phyloP scores from a whole-genome alignment of 2,329 filamentous ascomycete genomes.

The Claviceps purpurea region DNA sequence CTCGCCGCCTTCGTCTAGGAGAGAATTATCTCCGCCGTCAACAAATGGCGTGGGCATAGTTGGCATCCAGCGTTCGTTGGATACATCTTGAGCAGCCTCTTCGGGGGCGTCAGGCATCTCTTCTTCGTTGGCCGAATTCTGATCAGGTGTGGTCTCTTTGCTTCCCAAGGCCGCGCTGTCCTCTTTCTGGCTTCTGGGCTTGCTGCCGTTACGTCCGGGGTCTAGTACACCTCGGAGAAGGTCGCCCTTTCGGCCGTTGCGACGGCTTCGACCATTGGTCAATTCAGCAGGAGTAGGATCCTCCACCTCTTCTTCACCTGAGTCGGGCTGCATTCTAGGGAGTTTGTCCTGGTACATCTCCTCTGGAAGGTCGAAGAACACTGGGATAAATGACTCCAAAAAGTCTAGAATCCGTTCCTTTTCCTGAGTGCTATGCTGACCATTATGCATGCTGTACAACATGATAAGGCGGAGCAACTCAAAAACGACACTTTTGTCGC shows the following conservation, averaged over 20 bases:
- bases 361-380: constrained; percentile 63
- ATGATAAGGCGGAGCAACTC: constrained; percentile 50
- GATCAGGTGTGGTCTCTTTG: constrained; percentile 80
- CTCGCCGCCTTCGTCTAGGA: constrained; percentile 45
- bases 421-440: constrained; percentile 57
- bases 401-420: constrained; percentile 63
- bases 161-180: constrained; percentile 66
- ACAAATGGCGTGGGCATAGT: constrained; percentile 43
- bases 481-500: constrained; percentile 54
- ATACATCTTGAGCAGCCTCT: constrained; percentile 47
- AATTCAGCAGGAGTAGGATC: constrained; percentile 59
- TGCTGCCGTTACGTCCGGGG: constrained; percentile 56
- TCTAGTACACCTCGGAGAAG: constrained; percentile 80
- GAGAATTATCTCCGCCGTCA: constrained; percentile 36
- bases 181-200: constrained; percentile 60
- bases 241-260: constrained; percentile 64
- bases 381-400: constrained; percentile 60
- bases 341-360: constrained; percentile 55
- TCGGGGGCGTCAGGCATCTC: constrained; percentile 53
- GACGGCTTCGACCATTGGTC: constrained; percentile 53
- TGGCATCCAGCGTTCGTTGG: constrained; percentile 53
- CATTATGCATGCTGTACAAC: constrained; percentile 52
- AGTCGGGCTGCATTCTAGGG: constrained; percentile 54
- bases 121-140: constrained; percentile 63
- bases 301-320: constrained; percentile 65